Conservation (phyloP, 148 eudicot species). For the Persicaria tinctoria region DNA sequence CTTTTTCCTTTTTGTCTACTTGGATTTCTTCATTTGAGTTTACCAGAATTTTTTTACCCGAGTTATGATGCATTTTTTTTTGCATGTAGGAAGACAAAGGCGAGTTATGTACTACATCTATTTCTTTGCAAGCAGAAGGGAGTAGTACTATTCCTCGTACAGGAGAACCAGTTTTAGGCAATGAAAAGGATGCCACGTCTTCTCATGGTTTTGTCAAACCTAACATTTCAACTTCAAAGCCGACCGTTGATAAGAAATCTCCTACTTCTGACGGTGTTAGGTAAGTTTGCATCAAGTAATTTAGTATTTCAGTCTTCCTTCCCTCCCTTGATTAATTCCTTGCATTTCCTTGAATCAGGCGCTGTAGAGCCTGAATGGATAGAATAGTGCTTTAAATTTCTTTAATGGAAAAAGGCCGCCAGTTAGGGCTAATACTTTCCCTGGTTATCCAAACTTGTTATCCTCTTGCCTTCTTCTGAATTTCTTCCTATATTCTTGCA, state of each 20-base stretch:
- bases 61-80: background rate
- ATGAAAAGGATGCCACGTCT: background rate
- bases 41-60: background rate
- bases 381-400: background rate
- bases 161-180: background rate
- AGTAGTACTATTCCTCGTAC: background rate
- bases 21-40: background rate
- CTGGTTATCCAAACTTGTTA: background rate
- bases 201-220: background rate
- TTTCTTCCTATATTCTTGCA: background rate
- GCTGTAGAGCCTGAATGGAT: background rate
- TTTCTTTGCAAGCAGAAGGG: background rate
- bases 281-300: constrained; percentile 2
- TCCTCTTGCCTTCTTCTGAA: background rate
- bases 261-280: background rate
- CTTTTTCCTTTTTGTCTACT: background rate
- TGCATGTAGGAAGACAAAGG: background rate
- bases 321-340: background rate
- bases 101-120: background rate
- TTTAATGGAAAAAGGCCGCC: background rate
- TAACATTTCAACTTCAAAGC: constrained; percentile 1
- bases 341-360: background rate
- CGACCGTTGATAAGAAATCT: background rate
- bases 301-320: background rate
- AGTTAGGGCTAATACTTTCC: background rate